Evolutionary conservation across 306 rosid genomes (phyloP).

Genomic region (Cicer bijugum): DNA sequence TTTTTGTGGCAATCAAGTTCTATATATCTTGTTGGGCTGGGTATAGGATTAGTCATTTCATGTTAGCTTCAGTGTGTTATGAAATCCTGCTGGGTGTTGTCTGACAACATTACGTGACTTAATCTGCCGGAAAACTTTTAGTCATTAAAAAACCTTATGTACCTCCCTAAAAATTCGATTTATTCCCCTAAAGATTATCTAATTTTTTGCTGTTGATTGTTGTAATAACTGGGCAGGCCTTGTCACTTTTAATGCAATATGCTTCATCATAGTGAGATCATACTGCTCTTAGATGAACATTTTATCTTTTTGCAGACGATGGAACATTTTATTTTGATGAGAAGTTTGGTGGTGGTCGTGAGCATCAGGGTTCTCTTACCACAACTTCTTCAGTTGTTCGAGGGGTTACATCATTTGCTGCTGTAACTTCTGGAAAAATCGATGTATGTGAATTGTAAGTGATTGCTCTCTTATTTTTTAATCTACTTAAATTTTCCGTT

Average conservation of each 20-base stretch:
- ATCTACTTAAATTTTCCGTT: constrained; percentile 35
- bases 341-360: constrained; percentile 70
- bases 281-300: constrained; percentile 32
- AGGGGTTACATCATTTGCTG: constrained; percentile 77
- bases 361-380: constrained; percentile 78
- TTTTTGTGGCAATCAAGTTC: constrained; percentile 16
- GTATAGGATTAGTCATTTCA: constrained; percentile 3
- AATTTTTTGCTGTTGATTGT: constrained; percentile 1
- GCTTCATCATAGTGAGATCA: constrained; percentile 25
- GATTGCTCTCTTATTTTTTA: constrained; percentile 9
- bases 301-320: constrained; percentile 63
- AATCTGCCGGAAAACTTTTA: constrained; percentile 21
- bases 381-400: constrained; percentile 91
- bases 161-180: background rate
- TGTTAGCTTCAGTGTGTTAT: constrained; percentile 1
- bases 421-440: constrained; percentile 70
- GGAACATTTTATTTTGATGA: constrained; percentile 89
- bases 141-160: constrained; percentile 11
- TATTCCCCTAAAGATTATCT: background rate
- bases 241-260: constrained; percentile 5
- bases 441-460: constrained; percentile 59
- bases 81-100: background rate
- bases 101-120: constrained; percentile 6
- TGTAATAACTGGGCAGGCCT: background rate
- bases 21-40: constrained; percentile 25